Base-by-base conservation (phyloP, 257 asterid genomes). In the Solanum arcanum region DNA sequence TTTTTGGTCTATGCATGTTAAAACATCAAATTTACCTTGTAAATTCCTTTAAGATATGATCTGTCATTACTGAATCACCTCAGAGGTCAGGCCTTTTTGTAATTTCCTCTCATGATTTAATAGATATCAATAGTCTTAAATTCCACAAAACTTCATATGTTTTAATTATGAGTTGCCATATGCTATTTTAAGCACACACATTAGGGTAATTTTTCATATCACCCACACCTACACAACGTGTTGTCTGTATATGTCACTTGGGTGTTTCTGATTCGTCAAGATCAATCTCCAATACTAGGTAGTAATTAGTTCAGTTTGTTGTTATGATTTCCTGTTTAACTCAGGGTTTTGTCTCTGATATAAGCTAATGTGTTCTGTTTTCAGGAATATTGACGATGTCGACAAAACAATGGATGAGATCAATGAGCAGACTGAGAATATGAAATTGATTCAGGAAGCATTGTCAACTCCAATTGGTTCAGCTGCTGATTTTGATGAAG, bases 401-500 rank as follows among this genome's bases (percentile, higher is more conserved):
- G 98, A 94, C 95, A 94, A 94, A 90, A 94, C 98, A n/a, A 94
- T 94, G 98, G 98, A 94, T 88, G 98, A 94, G 88, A 94, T 94
- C 91, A 94, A 94, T 42, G 98, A 94, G 92, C 98, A 94, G 92
- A 94, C 97, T 16, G 98, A 95, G 88, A 95, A 93, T 70, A 95
- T 95, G 98, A 95, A 95, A 88, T 91, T 91, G 72, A 95, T 95
- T 87, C 95, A 93, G 88, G 98, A 95, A 88, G 98, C 98, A 83
- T 90, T 95, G 84, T 86, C 98, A 47, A 60, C 94, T 20, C 98
- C 98, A 27, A 91, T 94, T 83, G 97, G 97, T 41, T 90, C 96
- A 39, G 93, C 95, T 18, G 95, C 97, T 91, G 97, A 94, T 91
- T 94, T 95, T 88, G 98, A 95, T 82, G 98, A 95, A 93, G 98